phyloP scores from a whole-genome alignment of 352 stramenopile genomes.

The Phytophthora agathidicida region DNA sequence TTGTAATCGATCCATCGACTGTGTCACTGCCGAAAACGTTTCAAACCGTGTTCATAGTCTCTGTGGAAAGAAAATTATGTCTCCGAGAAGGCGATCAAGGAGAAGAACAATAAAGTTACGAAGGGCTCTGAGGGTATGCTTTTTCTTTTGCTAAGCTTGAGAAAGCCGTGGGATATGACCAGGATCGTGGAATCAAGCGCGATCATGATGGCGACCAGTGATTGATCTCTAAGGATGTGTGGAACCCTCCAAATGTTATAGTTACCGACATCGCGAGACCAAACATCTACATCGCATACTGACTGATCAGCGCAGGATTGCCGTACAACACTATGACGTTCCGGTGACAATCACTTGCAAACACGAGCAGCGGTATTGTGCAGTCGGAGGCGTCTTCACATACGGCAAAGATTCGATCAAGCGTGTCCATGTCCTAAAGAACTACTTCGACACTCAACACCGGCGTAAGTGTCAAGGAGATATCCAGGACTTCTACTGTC shows the following conservation, averaged over 20 bases:
- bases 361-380: background rate
- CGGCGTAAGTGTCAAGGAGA: constrained; percentile 10
- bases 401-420: constrained; percentile 1
- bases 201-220: too few relatives aligned
- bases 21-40: too few relatives aligned
- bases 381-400: background rate
- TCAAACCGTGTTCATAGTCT: too few relatives aligned
- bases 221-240: too few relatives aligned
- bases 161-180: too few relatives aligned
- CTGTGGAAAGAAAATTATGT: too few relatives aligned
- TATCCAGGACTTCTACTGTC: constrained; percentile 1
- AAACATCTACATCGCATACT: background rate
- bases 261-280: background rate
- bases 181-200: too few relatives aligned
- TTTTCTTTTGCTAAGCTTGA: too few relatives aligned
- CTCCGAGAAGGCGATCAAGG: too few relatives aligned
- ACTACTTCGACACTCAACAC: constrained; percentile 1
- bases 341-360: background rate
- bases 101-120: too few relatives aligned
- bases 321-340: constrained; percentile 1
- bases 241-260: background rate
- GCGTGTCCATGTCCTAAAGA: background rate
- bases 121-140: too few relatives aligned
- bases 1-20: too few relatives aligned
- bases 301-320: background rate